phyloP scores from a whole-genome alignment of 176 grass and related monocot species.

The Phyllostachys edulis region DNA sequence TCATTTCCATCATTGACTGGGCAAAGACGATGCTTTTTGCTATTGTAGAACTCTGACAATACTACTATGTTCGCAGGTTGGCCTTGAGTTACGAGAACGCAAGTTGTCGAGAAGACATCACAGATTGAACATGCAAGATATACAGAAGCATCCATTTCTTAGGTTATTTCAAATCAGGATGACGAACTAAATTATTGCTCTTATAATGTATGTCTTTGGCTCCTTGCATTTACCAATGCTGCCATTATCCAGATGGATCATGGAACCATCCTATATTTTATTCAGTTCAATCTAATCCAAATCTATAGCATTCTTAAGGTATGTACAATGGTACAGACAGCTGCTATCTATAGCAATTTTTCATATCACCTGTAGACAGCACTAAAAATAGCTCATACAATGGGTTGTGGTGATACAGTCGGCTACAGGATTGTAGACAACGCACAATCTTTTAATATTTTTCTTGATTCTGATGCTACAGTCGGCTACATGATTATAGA shows the following conservation, averaged over 20 bases:
- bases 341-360: no score
- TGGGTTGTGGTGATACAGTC: no score
- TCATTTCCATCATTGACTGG: not conserved
- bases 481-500: no score
- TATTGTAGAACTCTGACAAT: no score
- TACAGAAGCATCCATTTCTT: not conserved
- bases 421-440: no score
- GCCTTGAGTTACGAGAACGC: not conserved
- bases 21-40: not conserved
- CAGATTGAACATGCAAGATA: not conserved
- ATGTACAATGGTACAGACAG: no score
- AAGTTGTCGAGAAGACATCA: not conserved
- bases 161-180: not conserved
- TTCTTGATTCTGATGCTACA: no score
- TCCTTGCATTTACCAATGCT: not conserved
- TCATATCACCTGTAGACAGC: no score
- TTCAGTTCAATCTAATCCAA: constrained; percentile 32
- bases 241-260: not conserved
- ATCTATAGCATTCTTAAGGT: not conserved
- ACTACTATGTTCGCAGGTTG: not conserved
- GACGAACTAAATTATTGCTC: not conserved
- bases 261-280: not conserved
- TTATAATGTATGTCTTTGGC: not conserved
- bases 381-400: no score
- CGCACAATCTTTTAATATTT: no score